phyloP scores from a whole-genome alignment of 805 yeast genomes.

The Zygotorulaspora danielsina region DNA sequence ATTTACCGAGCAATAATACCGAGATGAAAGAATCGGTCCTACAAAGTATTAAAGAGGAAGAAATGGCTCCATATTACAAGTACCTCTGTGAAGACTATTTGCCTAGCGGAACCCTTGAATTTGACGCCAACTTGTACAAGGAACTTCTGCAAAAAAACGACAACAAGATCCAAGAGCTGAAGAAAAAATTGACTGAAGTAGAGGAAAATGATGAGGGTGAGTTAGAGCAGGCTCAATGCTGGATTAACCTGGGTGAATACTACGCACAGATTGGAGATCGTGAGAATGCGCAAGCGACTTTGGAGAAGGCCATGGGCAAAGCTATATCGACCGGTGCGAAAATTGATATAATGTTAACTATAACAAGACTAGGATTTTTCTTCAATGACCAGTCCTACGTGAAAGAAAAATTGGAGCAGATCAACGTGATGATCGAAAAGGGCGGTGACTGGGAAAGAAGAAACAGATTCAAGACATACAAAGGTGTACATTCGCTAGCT shows the following conservation, averaged over 20 bases:
- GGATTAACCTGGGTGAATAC: slow-evolving; percentile 80
- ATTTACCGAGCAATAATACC: slow-evolving; percentile 40
- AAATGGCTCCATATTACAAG: slow-evolving; percentile 80
- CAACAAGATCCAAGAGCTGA: slow-evolving; percentile 45
- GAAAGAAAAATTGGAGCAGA: slow-evolving; percentile 67
- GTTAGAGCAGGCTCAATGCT: slow-evolving; percentile 68
- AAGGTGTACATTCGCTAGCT: slow-evolving; percentile 78
- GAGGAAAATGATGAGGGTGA: slow-evolving; percentile 76
- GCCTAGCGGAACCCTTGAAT: slow-evolving; percentile 39
- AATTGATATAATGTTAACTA: slow-evolving; percentile 78
- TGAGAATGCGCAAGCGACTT: slow-evolving; percentile 58
- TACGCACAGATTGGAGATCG: slow-evolving; percentile 83
- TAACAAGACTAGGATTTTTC: slow-evolving; percentile 85
- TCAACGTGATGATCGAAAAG: slow-evolving; percentile 74
- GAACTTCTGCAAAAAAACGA: slow-evolving; percentile 51
- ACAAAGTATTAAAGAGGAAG: slow-evolving; percentile 51
- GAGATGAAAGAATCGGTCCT: slow-evolving; percentile 45
- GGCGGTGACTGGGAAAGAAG: slow-evolving; percentile 99
- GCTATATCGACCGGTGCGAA: slow-evolving; percentile 87
- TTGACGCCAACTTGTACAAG: slow-evolving; percentile 58
- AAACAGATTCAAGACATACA: slow-evolving; percentile 86
- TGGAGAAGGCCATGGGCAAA: slow-evolving; percentile 67
- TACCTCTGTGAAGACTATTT: slow-evolving; percentile 50
- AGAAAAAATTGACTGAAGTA: slow-evolving; percentile 43
- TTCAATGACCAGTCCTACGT: slow-evolving; percentile 71